Evolutionary conservation across 371 early-diverging fungal genomes (phyloP).

Genomic region (Mortierella sp.): DNA sequence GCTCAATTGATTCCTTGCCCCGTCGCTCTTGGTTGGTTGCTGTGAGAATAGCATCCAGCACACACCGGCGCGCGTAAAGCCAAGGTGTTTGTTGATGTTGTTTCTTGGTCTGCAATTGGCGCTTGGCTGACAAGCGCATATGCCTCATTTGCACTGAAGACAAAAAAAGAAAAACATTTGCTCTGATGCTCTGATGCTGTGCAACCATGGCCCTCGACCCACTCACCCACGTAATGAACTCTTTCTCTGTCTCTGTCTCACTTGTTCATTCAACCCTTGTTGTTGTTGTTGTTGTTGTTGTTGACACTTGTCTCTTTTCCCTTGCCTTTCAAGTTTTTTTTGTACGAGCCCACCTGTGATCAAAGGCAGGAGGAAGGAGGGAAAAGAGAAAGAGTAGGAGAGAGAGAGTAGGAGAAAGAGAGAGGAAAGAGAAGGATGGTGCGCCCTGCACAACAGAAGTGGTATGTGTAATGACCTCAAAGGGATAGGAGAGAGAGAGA

Average conservation of each 20-base stretch:
- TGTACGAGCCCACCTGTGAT: not conserved
- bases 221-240: conserved; percentile 9
- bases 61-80: not conserved
- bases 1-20: not conserved
- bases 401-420: not conserved
- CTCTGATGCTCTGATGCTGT: conserved; percentile 38
- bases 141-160: not conserved
- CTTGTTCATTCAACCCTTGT: not conserved
- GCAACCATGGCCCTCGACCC: conserved; percentile 24
- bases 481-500: not conserved
- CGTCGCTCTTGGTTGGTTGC: not conserved
- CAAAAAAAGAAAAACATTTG: not conserved
- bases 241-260: not conserved
- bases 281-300: not conserved
- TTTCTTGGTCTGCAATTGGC: not conserved
- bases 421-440: not conserved
- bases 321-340: not conserved
- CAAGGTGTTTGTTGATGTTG: not conserved
- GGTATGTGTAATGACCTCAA: conserved; percentile 9
- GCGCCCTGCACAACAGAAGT: not conserved
- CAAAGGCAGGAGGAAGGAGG: conserved; percentile 3
- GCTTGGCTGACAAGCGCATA: not conserved
- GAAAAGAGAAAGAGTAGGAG: not conserved
- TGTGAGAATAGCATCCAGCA: not conserved
- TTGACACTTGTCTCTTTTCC: not conserved